Evolutionary conservation across 306 rosid species (phyloP).

Genomic region (Trifolium fragiferum): DNA sequence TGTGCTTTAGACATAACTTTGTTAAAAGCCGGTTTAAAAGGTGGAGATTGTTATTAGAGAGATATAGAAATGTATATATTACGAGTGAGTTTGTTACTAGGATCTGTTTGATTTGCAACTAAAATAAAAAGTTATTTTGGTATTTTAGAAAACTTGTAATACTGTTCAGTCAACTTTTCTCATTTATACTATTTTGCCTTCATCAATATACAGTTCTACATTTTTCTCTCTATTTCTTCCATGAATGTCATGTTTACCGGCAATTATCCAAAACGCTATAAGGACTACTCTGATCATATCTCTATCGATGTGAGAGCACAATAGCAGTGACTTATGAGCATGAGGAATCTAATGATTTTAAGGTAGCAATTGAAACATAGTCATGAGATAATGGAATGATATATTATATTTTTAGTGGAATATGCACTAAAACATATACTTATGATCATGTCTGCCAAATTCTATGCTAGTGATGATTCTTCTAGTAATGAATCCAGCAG

Average conservation of each 20-base stretch:
- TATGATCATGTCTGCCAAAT: background rate
- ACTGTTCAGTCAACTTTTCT: no score
- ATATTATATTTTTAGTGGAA: background rate
- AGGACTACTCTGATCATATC: background rate
- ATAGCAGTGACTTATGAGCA: background rate
- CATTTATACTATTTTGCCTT: no score
- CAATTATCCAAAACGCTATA: background rate
- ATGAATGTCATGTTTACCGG: no score
- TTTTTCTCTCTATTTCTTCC: no score
- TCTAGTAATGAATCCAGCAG: conserved; percentile 2
- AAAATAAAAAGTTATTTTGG: no score
- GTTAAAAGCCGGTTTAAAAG: background rate
- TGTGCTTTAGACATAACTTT: background rate
- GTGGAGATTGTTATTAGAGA: background rate
- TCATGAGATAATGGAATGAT: background rate
- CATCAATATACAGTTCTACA: no score
- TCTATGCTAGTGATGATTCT: background rate
- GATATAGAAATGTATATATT: no score
- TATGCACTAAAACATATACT: background rate
- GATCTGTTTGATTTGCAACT: no score
- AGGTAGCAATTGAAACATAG: background rate
- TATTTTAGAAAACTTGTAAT: no score
- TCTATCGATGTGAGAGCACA: background rate
- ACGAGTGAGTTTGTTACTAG: no score
- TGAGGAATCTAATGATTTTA: background rate